Base-by-base conservation (phyloP, 2,329 filamentous ascomycete species). In the Apiospora rasikravindrae region DNA sequence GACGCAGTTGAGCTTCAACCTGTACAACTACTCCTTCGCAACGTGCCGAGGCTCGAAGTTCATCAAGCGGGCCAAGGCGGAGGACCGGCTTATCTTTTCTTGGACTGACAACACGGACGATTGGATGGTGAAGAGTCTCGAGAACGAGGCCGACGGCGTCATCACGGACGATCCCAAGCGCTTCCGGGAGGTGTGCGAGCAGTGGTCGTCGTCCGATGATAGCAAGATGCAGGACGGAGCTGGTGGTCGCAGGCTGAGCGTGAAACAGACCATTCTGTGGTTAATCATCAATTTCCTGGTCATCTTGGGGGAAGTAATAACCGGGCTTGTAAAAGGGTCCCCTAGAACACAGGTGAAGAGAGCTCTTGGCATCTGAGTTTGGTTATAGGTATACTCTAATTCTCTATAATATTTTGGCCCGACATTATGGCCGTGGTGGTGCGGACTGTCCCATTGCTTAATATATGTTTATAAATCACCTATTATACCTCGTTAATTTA, bases 81-180 rank as follows among this genome's bases (percentile, higher is more conserved):
- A 51, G 1, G 42, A 26, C 7, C 69, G 57, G 14, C 26, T 71
- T 11, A 16, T 71, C 1, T 51, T 71, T 19, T 71, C 69, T 24
- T 71, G 69, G 69, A 47, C 69, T 19, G 69, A 71, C 57, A 71
- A 71, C 29, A 64, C 53, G 24, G 69, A 71, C 24, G 69, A 67
- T 14, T 71, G 69, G 69, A 71, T 71, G 69, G 57, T 45, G 16
- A n/a, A 26, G 4, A 71, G 69, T 45, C 47, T 71, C 4, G 57
- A n/a, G 4, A 71, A 71, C 44, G 61, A 53, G 19, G 26, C 67
- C 4, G 61, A 71, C 57, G 69, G 69, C 69, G 69, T 71, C 19
- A 51, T 71, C 19, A 71, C 69, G 40, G 69, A 71, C 45, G 44
- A 71, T 19, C 69, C 69, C 24, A 71, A 71, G 24, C 69, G 57